Conservation (phyloP, 1,284 basidiomycete genomes). For the Sporisorium reilianum region DNA sequence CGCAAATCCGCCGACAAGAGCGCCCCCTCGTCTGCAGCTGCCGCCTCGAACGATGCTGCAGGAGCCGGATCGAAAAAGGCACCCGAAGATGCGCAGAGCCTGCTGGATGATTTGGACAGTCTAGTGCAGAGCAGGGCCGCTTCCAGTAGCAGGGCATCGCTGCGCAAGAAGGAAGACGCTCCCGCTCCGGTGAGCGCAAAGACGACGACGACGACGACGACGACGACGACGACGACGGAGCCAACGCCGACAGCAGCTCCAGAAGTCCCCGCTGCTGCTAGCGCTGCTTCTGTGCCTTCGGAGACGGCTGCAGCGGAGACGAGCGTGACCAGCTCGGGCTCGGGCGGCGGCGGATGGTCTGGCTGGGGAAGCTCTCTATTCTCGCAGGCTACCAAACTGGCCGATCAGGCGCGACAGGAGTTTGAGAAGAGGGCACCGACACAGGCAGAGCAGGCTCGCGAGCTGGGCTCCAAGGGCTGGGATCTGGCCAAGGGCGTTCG, state of each 20-base stretch:
- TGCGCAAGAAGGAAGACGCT: conserved; percentile 35
- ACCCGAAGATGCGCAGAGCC: conserved; percentile 63
- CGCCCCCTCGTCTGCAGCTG: conserved; percentile 11
- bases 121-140: conserved; percentile 63
- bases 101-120: conserved; percentile 67
- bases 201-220: conserved; percentile 2
- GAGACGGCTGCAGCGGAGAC: conserved; percentile 66
- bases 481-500: conserved; percentile 60
- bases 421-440: conserved; percentile 61
- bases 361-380: conserved; percentile 75
- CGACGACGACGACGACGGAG: neutral
- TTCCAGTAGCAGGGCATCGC: conserved; percentile 37
- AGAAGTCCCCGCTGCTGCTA: neutral
- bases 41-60: conserved; percentile 10
- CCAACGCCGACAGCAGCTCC: conserved; percentile 2
- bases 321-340: conserved; percentile 73
- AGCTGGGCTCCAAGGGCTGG: conserved; percentile 49
- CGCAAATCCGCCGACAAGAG: conserved; percentile 36
- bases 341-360: conserved; percentile 79
- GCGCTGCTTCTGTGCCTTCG: neutral
- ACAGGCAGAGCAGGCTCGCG: conserved; percentile 46
- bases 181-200: conserved; percentile 7
- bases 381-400: conserved; percentile 61
- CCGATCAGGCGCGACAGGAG: conserved; percentile 66
- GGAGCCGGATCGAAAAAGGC: conserved; percentile 24